Base-by-base conservation (phyloP, 106 monocot genomes). In the Platanthera zijinensis region DNA sequence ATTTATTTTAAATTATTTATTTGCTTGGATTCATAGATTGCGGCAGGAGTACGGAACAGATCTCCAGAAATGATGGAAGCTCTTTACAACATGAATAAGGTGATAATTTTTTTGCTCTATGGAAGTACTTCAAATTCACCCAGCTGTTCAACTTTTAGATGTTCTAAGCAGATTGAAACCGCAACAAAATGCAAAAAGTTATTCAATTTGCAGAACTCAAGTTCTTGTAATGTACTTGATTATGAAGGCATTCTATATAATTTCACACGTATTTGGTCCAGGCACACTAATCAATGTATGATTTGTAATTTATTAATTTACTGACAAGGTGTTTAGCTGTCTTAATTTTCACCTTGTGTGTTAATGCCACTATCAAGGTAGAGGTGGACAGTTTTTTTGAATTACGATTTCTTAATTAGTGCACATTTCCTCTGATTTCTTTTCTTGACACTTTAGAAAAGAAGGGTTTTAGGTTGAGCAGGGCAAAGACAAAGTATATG, bases 41-140 rank as follows among this genome's bases (percentile, higher is more conserved):
- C 93, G 78, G 83, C 76, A 75, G 56, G 77, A 28, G 72, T 92
- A 59, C 76, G 91, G 52, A 89, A 97, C 71, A 89, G 94, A 85
- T 86, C 93, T 62, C 8, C 72, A 32, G 94, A 94, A 51, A 97
- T 97, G 97, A 94, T 97, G 71, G 94, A 97, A 77, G 84, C 94
- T 61, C 97, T 97, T 77, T 97, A 91, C 81, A 92, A 89, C 52
- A 97, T 94, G 94, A 94, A 94, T 82, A 84, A 82, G 87, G 96
- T 90, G 77, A 82, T 57, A 7, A 48, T 48, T 6, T 21, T 63
- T 30, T 48, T 48, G 32, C 12, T 12, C 67, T 6, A 3, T 8
- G 15, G 48, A 70, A 47, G 48, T 17, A 15, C 8, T 57, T 62
- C 70, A 45, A 49, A 25, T 79, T 10, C n/a, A 52, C 50, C 69